phyloP scores from a whole-genome alignment of 257 asterid species.

The Scutellaria minor region DNA sequence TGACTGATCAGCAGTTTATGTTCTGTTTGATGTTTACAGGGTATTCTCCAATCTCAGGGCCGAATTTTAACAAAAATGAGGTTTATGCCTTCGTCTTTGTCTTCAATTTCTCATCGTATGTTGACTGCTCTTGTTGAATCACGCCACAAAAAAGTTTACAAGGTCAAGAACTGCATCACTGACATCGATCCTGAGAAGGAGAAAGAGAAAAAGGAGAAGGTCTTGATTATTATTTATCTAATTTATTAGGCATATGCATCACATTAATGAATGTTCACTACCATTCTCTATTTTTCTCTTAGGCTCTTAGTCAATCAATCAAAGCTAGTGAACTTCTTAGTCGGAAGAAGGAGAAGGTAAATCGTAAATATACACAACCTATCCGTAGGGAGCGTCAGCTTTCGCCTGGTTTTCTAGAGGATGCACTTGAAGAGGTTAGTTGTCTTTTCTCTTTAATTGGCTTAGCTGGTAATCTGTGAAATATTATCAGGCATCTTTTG shows the following conservation, averaged over 20 bases:
- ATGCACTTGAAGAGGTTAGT: slow-evolving; percentile 89
- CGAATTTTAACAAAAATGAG: slow-evolving; percentile 82
- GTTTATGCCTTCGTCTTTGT: slow-evolving; percentile 96
- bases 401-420: slow-evolving; percentile 97
- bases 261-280: slow-evolving; percentile 23
- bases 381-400: slow-evolving; percentile 94
- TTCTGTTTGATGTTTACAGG: slow-evolving; percentile 52
- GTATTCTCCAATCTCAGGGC: slow-evolving; percentile 98
- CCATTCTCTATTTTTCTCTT: slow-evolving; percentile 28
- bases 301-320: slow-evolving; percentile 90
- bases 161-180: slow-evolving; percentile 95
- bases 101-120: slow-evolving; percentile 90
- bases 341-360: slow-evolving; percentile 95
- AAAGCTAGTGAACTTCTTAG: slow-evolving; percentile 88
- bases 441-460: slow-evolving; percentile 1
- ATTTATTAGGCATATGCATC: slow-evolving; percentile 16
- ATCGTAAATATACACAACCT: slow-evolving; percentile 83
- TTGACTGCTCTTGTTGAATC: slow-evolving; percentile 98
- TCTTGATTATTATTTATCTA: slow-evolving; percentile 29
- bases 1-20: slow-evolving; percentile 26
- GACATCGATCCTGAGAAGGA: slow-evolving; percentile 99
- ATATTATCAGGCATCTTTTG: slow-evolving; percentile 3
- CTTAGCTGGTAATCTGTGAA: slow-evolving; percentile 6
- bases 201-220: slow-evolving; percentile 97
- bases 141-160: slow-evolving; percentile 90